phyloP scores from a whole-genome alignment of 768 basidiomycete genomes.

The Boletus subcaerulescens region DNA sequence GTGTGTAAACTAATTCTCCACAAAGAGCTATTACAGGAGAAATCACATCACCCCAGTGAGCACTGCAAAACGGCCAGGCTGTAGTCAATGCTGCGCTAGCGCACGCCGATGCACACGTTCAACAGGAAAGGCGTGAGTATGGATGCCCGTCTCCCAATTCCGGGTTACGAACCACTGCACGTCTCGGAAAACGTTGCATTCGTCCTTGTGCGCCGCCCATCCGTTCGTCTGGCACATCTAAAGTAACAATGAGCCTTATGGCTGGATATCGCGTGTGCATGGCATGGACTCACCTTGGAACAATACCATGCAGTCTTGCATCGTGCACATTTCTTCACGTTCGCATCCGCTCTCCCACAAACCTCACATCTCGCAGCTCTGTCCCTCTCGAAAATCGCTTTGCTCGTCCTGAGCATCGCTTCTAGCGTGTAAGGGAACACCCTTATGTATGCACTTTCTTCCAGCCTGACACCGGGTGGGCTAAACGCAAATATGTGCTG shows the following conservation, averaged over 20 bases:
- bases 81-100: slow-evolving; percentile 4
- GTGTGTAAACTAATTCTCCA: neutral
- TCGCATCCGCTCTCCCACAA: slow-evolving; percentile 17
- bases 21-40: neutral
- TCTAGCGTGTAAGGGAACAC: slow-evolving; percentile 29
- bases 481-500: slow-evolving; percentile 31
- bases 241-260: slow-evolving; percentile 3
- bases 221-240: slow-evolving; percentile 24
- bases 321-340: slow-evolving; percentile 24
- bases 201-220: slow-evolving; percentile 23
- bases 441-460: slow-evolving; percentile 22
- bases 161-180: slow-evolving; percentile 31
- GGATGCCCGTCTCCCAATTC: slow-evolving; percentile 23
- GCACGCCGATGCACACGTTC: slow-evolving; percentile 17
- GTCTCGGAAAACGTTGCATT: slow-evolving; percentile 24
- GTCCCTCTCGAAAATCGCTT: slow-evolving; percentile 15
- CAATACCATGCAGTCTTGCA: slow-evolving; percentile 31
- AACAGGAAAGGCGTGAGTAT: slow-evolving; percentile 19
- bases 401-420: slow-evolving; percentile 26
- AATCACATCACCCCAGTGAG: neutral
- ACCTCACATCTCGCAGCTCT: slow-evolving; percentile 21
- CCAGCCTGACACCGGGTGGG: slow-evolving; percentile 28
- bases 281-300: slow-evolving; percentile 22
- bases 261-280: neutral
- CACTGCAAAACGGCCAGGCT: neutral